These are phyloP conservation scores for Populus nigra DNA, from an alignment of 345 rosid species.

Conservation along the genomic window DNA sequence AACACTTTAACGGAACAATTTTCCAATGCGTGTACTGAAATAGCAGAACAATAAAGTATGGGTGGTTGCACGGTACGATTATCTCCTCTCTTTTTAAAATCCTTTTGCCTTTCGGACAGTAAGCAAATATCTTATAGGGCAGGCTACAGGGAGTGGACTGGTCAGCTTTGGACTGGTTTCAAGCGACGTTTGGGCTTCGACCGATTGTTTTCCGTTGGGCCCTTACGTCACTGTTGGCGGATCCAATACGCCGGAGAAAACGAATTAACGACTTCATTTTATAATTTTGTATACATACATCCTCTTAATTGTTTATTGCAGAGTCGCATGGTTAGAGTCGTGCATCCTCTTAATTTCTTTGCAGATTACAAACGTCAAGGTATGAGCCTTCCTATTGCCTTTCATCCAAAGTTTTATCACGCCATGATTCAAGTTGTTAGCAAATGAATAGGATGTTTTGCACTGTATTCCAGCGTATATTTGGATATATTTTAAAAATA, in stretches of 20 bases:
- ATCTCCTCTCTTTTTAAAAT: neutral
- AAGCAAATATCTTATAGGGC: neutral
- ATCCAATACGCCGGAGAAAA: neutral
- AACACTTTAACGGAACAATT: neutral
- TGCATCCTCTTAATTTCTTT: too few relatives aligned
- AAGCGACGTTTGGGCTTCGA: neutral
- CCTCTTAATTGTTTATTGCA: too few relatives aligned
- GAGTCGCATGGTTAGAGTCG: too few relatives aligned
- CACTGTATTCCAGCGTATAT: too few relatives aligned
- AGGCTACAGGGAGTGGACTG: neutral
- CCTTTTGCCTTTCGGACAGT: neutral
- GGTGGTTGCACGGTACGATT: neutral
- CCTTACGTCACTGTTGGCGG: neutral
- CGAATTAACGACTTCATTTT: neutral
- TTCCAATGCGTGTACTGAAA: neutral
- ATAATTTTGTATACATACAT: too few relatives aligned
- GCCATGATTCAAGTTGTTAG: too few relatives aligned
- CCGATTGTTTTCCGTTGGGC: neutral
- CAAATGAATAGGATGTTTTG: too few relatives aligned
- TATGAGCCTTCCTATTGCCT: too few relatives aligned
- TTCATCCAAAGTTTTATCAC: too few relatives aligned
- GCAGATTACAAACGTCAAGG: too few relatives aligned
- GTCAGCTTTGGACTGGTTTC: neutral
- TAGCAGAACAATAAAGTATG: too few relatives aligned
- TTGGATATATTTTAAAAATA: too few relatives aligned